These are phyloP conservation scores for Ceratobasidium sp. DNA, from an alignment of 1,284 basidiomycete genomes.

Conservation along the genomic window DNA sequence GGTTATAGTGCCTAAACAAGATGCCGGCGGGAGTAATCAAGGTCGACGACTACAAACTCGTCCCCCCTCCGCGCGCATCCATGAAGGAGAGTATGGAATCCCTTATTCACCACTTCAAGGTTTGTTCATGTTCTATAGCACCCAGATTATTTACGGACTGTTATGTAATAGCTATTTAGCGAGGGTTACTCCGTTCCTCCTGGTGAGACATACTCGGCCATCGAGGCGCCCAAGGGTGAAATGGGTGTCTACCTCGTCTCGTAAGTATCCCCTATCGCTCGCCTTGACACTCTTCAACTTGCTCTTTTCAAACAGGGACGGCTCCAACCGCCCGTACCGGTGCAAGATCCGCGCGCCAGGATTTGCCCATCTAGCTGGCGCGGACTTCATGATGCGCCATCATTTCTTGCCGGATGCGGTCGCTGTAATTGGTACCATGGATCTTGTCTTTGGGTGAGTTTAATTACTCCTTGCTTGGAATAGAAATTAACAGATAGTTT, in stretches of 20 bases:
- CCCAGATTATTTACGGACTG: neutral
- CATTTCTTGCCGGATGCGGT: constrained; percentile 93
- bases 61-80: constrained; percentile 94
- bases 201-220: constrained; percentile 96
- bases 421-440: constrained; percentile 95
- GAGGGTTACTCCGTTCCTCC: constrained; percentile 99
- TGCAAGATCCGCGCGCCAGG: constrained; percentile 96
- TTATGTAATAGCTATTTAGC: constrained; percentile 78
- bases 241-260: constrained; percentile 98
- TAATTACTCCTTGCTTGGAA: constrained; percentile 22
- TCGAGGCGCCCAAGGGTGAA: constrained; percentile 98
- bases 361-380: constrained; percentile 91
- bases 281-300: neutral
- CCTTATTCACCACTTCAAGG: constrained; percentile 98
- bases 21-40: constrained; percentile 95
- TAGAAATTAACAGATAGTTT: constrained; percentile 35
- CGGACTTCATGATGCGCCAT: constrained; percentile 97
- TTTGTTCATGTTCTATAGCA: constrained; percentile 51
- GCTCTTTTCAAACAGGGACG: constrained; percentile 70
- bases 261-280: constrained; percentile 59
- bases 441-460: constrained; percentile 84
- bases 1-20: constrained; percentile 88
- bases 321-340: constrained; percentile 91
- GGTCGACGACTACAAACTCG: constrained; percentile 97
- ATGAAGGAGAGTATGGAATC: constrained; percentile 99